phyloP scores from a whole-genome alignment of 306 rosid genomes.

The Acmispon strigosus region DNA sequence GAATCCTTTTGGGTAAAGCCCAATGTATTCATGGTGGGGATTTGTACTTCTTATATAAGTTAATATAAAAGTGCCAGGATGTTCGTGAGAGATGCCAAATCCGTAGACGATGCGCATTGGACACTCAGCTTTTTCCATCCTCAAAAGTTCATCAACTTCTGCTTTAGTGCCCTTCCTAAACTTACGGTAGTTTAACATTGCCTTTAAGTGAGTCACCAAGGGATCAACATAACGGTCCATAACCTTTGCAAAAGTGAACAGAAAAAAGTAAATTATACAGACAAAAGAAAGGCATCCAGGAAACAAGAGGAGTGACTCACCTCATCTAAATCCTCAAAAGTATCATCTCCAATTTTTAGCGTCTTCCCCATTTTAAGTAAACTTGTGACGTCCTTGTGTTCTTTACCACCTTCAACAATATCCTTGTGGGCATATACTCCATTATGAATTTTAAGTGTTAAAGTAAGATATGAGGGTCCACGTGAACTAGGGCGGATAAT shows the following conservation, averaged over 20 bases:
- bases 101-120: conserved; percentile 89
- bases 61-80: conserved; percentile 96
- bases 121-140: conserved; percentile 63
- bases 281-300: conserved; percentile 2
- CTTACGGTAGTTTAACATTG: conserved; percentile 88
- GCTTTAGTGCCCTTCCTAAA: conserved; percentile 75
- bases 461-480: conserved; percentile 84
- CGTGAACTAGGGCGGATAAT: conserved; percentile 91
- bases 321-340: conserved; percentile 98
- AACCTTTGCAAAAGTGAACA: conserved; percentile 46
- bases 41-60: conserved; percentile 83
- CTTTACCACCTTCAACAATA: conserved; percentile 96
- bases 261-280: background rate
- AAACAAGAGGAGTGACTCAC: conserved; percentile 27
- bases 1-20: conserved; percentile 97
- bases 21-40: conserved; percentile 97
- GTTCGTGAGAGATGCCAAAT: conserved; percentile 88
- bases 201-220: conserved; percentile 72
- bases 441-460: conserved; percentile 84
- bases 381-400: conserved; percentile 91
- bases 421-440: conserved; percentile 99
- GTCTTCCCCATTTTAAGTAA: conserved; percentile 95
- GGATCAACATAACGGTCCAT: conserved; percentile 99
- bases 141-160: conserved; percentile 89
- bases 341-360: conserved; percentile 93